Conservation (phyloP, 768 basidiomycete genomes). For the Mycena alexandri region DNA sequence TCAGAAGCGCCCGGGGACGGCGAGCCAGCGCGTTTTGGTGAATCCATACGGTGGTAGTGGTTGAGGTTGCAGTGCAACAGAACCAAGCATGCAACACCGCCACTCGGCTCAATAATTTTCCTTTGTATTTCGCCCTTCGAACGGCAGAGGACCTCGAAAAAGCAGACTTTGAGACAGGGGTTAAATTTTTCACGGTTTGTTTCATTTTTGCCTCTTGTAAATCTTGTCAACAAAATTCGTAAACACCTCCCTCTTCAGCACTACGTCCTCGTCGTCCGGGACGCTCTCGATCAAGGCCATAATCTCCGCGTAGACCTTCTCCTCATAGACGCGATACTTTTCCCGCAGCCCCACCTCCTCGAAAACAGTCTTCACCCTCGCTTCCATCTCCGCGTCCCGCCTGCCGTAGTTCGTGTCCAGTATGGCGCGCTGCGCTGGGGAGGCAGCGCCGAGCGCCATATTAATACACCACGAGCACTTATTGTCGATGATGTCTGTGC, state of each 20-base stretch:
- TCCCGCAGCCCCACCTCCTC: conserved; percentile 75
- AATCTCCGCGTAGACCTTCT: conserved; percentile 73
- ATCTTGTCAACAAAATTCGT: conserved; percentile 91
- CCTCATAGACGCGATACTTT: conserved; percentile 85
- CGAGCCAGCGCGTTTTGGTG: conserved; percentile 75
- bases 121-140: no score
- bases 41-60: conserved; percentile 59
- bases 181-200: background rate
- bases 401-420: conserved; percentile 66
- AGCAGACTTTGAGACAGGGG: no score
- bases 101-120: no score
- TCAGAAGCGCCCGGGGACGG: conserved; percentile 65
- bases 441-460: conserved; percentile 75
- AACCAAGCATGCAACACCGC: no score
- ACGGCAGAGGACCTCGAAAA: no score
- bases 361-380: conserved; percentile 67
- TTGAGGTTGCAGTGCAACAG: conserved; percentile 1
- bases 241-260: conserved; percentile 77
- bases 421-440: conserved; percentile 64
- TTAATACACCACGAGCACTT: conserved; percentile 99
- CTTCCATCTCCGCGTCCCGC: conserved; percentile 63
- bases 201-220: conserved; percentile 69
- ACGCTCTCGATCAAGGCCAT: conserved; percentile 78
- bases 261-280: conserved; percentile 66
- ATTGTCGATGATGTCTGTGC: conserved; percentile 98